Conservation (phyloP, 2,329 filamentous ascomycete genomes). For the Arthrobotrys entomopaga region DNA sequence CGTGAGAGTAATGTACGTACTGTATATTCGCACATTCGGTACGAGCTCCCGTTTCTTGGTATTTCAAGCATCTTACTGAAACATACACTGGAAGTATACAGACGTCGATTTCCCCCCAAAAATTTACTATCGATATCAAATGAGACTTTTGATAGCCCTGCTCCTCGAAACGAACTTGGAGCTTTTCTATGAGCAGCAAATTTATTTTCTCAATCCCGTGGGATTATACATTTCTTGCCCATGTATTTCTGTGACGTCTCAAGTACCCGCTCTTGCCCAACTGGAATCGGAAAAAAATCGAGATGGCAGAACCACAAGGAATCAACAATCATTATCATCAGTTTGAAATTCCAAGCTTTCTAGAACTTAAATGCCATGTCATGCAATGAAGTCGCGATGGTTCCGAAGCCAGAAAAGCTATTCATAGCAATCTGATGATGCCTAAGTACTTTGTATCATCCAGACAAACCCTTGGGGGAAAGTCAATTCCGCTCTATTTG, state of each 20-base stretch:
- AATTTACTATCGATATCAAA: neutral
- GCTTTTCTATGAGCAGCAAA: conserved; percentile 43
- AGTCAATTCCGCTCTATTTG: conserved; percentile 38
- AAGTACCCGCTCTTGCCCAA: conserved; percentile 5
- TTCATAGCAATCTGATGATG: conserved; percentile 48
- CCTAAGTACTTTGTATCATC: conserved; percentile 23
- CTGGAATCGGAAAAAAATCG: too few species aligned
- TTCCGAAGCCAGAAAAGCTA: conserved; percentile 27
- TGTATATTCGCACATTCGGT: too few species aligned
- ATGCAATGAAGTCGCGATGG: neutral
- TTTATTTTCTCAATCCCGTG: conserved; percentile 12
- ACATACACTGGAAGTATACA: neutral
- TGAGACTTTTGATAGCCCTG: too few species aligned
- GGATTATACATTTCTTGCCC: conserved; percentile 12
- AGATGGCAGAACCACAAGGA: too few species aligned
- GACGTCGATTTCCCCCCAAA: neutral
- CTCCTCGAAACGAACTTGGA: conserved; percentile 2
- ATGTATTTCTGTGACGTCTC: conserved; percentile 17
- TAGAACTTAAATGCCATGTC: too few species aligned
- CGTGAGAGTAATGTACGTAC: too few species aligned
- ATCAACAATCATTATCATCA: too few species aligned
- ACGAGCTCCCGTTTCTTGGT: too few species aligned
- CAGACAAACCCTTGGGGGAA: conserved; percentile 9
- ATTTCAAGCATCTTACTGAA: too few species aligned
- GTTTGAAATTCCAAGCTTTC: too few species aligned